Base-by-base conservation (phyloP, 768 basidiomycete genomes). In the Lentinula guzmanii region DNA sequence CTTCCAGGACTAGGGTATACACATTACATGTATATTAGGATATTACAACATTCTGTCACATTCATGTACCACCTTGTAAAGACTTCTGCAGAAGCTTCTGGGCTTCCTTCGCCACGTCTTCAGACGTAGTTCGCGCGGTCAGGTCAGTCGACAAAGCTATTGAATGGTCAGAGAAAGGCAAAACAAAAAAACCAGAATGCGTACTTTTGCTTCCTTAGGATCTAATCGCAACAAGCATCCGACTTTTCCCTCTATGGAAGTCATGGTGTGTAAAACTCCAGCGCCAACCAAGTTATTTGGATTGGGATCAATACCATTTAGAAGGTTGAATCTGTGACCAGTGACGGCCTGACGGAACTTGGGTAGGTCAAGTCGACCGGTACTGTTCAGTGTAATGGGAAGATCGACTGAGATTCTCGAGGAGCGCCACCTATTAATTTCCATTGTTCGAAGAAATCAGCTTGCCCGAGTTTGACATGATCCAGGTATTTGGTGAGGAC, bases 401-500 rank as follows among this genome's bases (percentile, higher is more conserved):
- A 97, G 58, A 99, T 81, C 52, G 75, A 72, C 71, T 99, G 97
- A 31, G 90, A 85, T 76, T 99, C 97, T 54, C 95, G 84, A 33
- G 97, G 97, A 11, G 93, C 80, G 1, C 97, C 97, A 6, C 97
- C 97, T 56, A 98, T 98, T 66, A 97, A 76, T 73, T 94, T 95
- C 97, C 97, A 99, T 56, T 97, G 80, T 72, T 98, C 95, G 74
- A 98, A 99, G 81, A 98, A 99, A 66, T 97, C 92, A 0, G 83
- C 76, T 63, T 83, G 79, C 10, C 84, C 86, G 39, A 99, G 83
- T 68, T 87, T 89, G 65, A 98, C 95, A 28, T 92, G 91, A 69
- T 97, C 96, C 60, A 98, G 82, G 74, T 98, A 98, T 73, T 96
- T 94, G 43, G 89, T 89, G 60, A 97, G 68, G 48, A 91, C 83